Conservation (phyloP, 1,284 basidiomycete genomes). For the Rhodotorula sp. region DNA sequence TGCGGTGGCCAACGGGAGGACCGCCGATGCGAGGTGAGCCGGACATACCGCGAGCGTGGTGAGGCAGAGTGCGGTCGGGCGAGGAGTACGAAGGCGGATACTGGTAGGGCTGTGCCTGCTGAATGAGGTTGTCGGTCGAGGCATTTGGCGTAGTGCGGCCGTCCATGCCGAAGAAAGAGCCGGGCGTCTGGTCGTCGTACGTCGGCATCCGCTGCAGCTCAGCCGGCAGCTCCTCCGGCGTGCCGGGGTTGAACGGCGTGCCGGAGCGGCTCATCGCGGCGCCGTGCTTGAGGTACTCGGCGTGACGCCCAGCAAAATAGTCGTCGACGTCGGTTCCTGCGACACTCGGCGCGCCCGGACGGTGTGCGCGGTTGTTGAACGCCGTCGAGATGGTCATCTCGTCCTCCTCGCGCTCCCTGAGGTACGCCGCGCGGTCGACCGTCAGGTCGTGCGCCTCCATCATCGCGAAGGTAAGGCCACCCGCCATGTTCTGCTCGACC, state of each 20-base stretch:
- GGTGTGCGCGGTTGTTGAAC: not conserved
- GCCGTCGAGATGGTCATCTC: constrained; percentile 40
- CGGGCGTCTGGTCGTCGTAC: not conserved
- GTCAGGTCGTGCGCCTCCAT: constrained; percentile 49
- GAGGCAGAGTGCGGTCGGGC: not conserved
- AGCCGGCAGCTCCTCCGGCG: constrained; percentile 28
- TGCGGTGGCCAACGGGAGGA: not conserved
- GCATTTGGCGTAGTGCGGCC: constrained; percentile 8
- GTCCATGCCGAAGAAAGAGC: not conserved
- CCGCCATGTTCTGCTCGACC: constrained; percentile 69
- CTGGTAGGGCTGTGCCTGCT: constrained; percentile 23
- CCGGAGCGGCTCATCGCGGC: not conserved
- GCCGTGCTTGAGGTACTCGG: constrained; percentile 35
- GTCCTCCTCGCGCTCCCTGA: constrained; percentile 45
- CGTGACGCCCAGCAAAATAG: constrained; percentile 26
- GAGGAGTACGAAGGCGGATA: constrained; percentile 34
- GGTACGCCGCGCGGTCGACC: constrained; percentile 43
- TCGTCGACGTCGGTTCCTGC: constrained; percentile 21
- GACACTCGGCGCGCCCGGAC: constrained; percentile 5
- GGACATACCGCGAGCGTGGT: not conserved
- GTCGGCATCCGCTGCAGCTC: constrained; percentile 33
- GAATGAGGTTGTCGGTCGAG: constrained; percentile 34
- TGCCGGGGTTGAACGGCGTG: not conserved
- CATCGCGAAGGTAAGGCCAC: constrained; percentile 50
- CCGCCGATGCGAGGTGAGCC: not conserved